Percentiles rank a stretch among this genome's conserved stretches.
Conservation (phyloP, 805 yeast genomes). For the Saccharomycopsis guyanensis region DNA sequence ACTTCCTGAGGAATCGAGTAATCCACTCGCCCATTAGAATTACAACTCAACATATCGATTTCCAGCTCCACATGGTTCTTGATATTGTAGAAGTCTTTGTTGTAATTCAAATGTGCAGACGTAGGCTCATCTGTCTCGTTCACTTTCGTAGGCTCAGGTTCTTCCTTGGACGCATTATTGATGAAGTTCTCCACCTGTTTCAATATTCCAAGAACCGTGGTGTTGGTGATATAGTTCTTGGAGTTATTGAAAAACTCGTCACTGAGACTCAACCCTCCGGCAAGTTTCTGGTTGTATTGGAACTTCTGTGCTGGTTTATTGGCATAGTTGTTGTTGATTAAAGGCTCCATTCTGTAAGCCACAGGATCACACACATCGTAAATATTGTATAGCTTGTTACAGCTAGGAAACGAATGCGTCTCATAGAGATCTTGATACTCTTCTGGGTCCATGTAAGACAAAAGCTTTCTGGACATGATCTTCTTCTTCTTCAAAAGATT, state of each 20-base stretch:
- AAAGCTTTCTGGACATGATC: slow-evolving; percentile 36
- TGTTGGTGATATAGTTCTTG: background rate
- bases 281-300: slow-evolving; percentile 34
- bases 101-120: slow-evolving; percentile 2
- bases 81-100: background rate
- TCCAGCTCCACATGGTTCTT: slow-evolving; percentile 27
- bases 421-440: slow-evolving; percentile 16
- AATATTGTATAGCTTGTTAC: slow-evolving; percentile 66
- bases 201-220: background rate
- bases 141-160: background rate
- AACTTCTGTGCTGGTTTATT: slow-evolving; percentile 46
- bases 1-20: slow-evolving; percentile 71
- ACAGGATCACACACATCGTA: slow-evolving; percentile 92
- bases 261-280: background rate
- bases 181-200: background rate
- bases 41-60: slow-evolving; percentile 38
- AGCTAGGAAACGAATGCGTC: slow-evolving; percentile 40
- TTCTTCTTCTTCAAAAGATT: slow-evolving; percentile 61
- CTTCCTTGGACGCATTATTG: background rate
- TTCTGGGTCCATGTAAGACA: slow-evolving; percentile 8
- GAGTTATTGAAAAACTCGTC: background rate
- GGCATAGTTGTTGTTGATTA: slow-evolving; percentile 45
- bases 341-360: slow-evolving; percentile 83
- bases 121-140: background rate
- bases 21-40: slow-evolving; percentile 74